Evolutionary conservation across 1,139 yeast species (phyloP).

Genomic region (Geotrichum siamense): DNA sequence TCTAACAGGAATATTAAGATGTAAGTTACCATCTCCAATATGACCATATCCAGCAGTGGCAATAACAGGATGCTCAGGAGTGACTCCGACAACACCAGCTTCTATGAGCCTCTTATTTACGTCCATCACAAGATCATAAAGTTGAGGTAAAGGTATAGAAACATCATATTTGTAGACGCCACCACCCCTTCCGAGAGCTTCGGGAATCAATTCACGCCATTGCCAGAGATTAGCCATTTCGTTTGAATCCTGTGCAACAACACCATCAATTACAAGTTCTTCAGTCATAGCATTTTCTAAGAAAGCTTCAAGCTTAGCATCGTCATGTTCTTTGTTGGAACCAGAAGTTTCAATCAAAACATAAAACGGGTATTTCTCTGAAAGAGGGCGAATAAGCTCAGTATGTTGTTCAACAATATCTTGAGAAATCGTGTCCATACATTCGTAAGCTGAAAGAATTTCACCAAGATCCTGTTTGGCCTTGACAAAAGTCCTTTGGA

Average conservation of each 20-base stretch:
- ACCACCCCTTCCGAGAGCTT: conserved; percentile 75
- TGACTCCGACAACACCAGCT: conserved; percentile 55
- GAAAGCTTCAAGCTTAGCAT: conserved; percentile 56
- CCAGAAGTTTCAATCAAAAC: conserved; percentile 91
- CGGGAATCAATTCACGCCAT: conserved; percentile 93
- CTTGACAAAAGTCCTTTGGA: conserved; percentile 69
- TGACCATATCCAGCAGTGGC: conserved; percentile 94
- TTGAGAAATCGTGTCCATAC: conserved; percentile 82
- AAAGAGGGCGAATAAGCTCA: conserved; percentile 63
- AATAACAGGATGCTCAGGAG: conserved; percentile 68
- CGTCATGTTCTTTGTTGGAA: conserved; percentile 62
- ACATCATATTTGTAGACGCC: conserved; percentile 98
- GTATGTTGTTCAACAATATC: conserved; percentile 49
- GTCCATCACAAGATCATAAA: conserved; percentile 76
- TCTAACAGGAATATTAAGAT: conserved; percentile 85
- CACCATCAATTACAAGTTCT: conserved; percentile 82
- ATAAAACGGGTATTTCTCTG: conserved; percentile 72
- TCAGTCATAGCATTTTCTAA: conserved; percentile 79
- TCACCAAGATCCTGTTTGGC: conserved; percentile 79
- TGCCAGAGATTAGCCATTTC: conserved; percentile 80
- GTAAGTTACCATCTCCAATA: conserved; percentile 92
- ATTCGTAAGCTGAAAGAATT: conserved; percentile 87
- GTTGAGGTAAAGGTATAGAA: conserved; percentile 70
- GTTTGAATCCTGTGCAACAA: conserved; percentile 86
- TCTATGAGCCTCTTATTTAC: conserved; percentile 51